phyloP scores from a whole-genome alignment of 768 basidiomycete species.

The Termitomyces sp. region DNA sequence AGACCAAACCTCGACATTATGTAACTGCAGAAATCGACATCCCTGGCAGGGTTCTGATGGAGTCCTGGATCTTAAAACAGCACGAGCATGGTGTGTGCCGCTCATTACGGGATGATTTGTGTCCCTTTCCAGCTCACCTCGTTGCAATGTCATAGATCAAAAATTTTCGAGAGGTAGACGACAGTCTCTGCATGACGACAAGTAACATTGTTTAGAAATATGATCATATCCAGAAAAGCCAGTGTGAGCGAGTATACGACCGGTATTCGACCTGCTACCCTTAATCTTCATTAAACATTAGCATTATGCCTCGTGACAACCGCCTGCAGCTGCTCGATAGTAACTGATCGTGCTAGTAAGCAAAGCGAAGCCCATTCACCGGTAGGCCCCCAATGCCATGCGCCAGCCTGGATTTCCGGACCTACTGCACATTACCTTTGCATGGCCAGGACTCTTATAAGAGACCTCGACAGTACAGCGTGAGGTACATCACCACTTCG shows the following conservation, averaged over 20 bases:
- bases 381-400: neutral
- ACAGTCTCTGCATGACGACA: neutral
- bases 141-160: neutral
- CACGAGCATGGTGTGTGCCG: neutral
- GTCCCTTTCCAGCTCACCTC: neutral
- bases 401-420: neutral
- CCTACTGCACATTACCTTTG: neutral
- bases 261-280: neutral
- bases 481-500: neutral
- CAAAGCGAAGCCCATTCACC: neutral
- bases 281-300: conserved; percentile 25
- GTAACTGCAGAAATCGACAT: neutral
- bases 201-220: neutral
- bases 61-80: neutral
- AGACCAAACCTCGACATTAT: neutral
- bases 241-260: neutral
- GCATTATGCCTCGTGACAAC: conserved; percentile 26
- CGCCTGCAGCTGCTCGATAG: neutral
- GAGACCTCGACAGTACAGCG: neutral
- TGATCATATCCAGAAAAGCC: neutral
- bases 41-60: too few relatives aligned
- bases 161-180: neutral
- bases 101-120: neutral
- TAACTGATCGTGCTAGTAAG: neutral
- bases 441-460: neutral